Evolutionary conservation across 2,329 filamentous ascomycete genomes (phyloP).

Genomic region (Fusarium papillatum): DNA sequence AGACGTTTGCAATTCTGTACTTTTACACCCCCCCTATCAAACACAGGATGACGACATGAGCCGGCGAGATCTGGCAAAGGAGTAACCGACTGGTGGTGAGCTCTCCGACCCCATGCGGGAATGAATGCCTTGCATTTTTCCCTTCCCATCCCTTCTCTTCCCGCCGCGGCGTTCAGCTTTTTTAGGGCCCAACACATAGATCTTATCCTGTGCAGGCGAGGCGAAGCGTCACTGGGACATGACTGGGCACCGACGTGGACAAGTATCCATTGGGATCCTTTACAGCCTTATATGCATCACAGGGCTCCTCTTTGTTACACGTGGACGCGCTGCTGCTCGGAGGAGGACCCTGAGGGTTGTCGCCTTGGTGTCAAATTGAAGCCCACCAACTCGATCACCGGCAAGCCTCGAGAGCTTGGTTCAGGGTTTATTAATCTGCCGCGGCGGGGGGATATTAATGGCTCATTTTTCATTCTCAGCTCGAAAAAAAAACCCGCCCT

Average conservation of each 20-base stretch:
- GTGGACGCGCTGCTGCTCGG: not conserved
- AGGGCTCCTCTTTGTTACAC: not conserved
- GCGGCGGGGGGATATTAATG: not conserved
- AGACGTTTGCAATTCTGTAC: not conserved
- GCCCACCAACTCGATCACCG: not conserved
- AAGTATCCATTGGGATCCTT: conserved; percentile 28
- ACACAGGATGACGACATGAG: not conserved
- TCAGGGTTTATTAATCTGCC: not conserved
- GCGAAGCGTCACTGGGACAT: not conserved
- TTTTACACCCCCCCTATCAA: not conserved
- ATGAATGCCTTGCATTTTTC: not conserved
- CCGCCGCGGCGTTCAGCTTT: not conserved
- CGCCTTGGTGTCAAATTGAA: not conserved
- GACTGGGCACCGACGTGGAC: conserved; percentile 36
- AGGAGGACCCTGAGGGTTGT: not conserved
- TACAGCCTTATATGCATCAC: conserved; percentile 34
- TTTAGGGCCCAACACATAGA: conserved; percentile 7
- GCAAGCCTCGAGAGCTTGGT: not conserved
- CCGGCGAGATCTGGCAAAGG: not conserved
- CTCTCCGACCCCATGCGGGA: not conserved
- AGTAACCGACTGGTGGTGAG: not conserved
- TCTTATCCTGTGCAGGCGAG: conserved; percentile 13
- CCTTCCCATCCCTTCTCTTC: not conserved
- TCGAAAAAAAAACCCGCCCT: not conserved
- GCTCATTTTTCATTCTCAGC: not conserved